Conservation (phyloP, 305 asterid species). For the Petunia hybrid region DNA sequence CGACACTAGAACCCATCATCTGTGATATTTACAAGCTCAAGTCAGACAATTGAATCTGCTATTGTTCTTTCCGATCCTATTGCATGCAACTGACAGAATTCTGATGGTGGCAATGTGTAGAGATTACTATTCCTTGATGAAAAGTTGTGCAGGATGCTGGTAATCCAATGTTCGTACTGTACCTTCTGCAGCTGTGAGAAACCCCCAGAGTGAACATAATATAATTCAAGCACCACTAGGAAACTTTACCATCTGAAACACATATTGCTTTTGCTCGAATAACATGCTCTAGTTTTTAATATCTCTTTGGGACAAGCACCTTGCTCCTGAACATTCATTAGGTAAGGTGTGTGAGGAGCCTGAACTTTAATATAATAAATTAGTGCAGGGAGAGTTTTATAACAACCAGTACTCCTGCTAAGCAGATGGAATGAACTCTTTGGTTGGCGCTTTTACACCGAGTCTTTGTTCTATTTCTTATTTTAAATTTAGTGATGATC, state of each 20-base stretch:
- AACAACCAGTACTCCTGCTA: constrained; percentile 14
- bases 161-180: not conserved
- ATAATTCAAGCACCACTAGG: not conserved
- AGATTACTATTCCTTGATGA: no score
- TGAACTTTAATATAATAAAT: not conserved
- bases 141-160: not conserved
- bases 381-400: not conserved
- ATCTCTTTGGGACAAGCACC: not conserved
- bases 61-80: constrained; percentile 5
- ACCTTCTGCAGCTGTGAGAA: not conserved
- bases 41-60: not conserved
- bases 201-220: constrained; percentile 8
- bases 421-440: constrained; percentile 3
- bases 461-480: not conserved
- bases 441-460: not conserved
- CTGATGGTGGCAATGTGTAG: constrained; percentile 6
- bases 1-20: constrained; percentile 12
- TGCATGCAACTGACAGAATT: not conserved
- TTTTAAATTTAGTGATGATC: not conserved
- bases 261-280: constrained; percentile 11
- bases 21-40: constrained; percentile 3
- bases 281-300: not conserved
- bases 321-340: not conserved
- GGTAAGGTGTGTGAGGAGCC: not conserved
- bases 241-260: constrained; percentile 3